Evolutionary conservation across 495 filamentous ascomycete genomes (phyloP), one percentile per base, ranked within the genome.

Genomic region (Aspergillus sparsus): DNA sequence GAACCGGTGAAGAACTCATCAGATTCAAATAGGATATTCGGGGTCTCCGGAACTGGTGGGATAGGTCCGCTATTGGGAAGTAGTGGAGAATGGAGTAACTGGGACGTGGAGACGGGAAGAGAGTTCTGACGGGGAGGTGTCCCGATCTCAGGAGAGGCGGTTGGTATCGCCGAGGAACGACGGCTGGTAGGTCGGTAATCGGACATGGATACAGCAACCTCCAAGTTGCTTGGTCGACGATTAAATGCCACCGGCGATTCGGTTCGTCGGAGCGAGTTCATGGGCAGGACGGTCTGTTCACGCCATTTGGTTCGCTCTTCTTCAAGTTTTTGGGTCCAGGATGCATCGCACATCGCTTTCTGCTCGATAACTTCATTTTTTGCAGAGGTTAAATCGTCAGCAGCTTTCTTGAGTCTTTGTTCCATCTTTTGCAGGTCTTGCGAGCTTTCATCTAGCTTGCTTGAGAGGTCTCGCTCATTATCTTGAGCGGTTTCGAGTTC

Each of bases 221-320:
- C 80, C 42, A 80, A 70, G 41, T 74, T 76, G 52, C 76, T 74
- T 46, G 80, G 71, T 56, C 77, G 73, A 41, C 77, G 76, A 49
- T 71, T 71, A 52, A 80, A 80, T 51, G 76, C 66, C 37, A 76
- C 73, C 31, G 82, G 77, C 27, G 83, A 79, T 36, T 80, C 71
- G 34, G 74, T 81, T 33, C 79, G 76, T 56, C 83, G 71, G 64
- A 78, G 64, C 65, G 77, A 66, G 61, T 71, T 58, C 58, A 70
- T 59, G 21, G 71, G 63, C 16, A 72, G 53, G 45, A 65, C 50
- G 52, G 72, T 64, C 57, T 82, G 86, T 57, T 92, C 88, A 49
- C 87, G 79, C 86, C 87, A 93, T 71, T 87, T 92, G 8, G 77
- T 73, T 56, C 85, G 86, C 66, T 95, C 92, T 56, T 93, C 89